Percentiles rank a stretch among this genome's conserved stretches.
phyloP scores from a whole-genome alignment of 177 flowering plant genomes.

The Tripterygium wilfordii region DNA sequence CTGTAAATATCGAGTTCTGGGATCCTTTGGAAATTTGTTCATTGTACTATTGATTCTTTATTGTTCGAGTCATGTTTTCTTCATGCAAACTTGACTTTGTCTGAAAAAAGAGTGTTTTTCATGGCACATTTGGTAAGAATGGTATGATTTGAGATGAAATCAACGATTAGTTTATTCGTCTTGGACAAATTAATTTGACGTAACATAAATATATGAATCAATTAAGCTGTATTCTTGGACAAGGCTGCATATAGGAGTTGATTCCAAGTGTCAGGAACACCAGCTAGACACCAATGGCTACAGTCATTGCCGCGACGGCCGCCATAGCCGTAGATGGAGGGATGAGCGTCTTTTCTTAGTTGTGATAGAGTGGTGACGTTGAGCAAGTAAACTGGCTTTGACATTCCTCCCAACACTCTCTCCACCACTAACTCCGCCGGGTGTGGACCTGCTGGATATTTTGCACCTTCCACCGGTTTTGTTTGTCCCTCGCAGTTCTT shows the following conservation, averaged over 20 bases:
- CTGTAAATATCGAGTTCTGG: too few relatives aligned
- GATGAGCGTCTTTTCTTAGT: constrained; percentile 60
- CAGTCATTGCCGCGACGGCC: constrained; percentile 36
- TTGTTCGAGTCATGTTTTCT: too few relatives aligned
- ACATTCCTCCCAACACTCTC: constrained; percentile 22
- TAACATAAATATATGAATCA: too few relatives aligned
- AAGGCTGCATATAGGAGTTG: constrained; percentile 30
- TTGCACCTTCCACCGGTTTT: constrained; percentile 22
- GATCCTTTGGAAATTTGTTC: too few relatives aligned
- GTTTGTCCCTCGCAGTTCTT: constrained; percentile 29
- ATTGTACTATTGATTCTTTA: too few relatives aligned
- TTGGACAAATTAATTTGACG: too few relatives aligned
- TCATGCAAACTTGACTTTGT: too few relatives aligned
- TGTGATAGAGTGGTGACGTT: constrained; percentile 46
- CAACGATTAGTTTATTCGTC: too few relatives aligned
- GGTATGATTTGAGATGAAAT: too few relatives aligned
- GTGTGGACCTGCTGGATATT: constrained; percentile 28
- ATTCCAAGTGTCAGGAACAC: constrained; percentile 76
- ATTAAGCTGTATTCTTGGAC: too few relatives aligned
- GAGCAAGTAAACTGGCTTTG: constrained; percentile 28
- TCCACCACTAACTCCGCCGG: constrained; percentile 30
- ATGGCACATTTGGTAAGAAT: too few relatives aligned
- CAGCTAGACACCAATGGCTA: constrained; percentile 71
- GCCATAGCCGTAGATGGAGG: constrained; percentile 40
- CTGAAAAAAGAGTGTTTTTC: too few relatives aligned